Base-by-base conservation (phyloP, 2,329 filamentous ascomycete species). In the Neonectria coccinea region DNA sequence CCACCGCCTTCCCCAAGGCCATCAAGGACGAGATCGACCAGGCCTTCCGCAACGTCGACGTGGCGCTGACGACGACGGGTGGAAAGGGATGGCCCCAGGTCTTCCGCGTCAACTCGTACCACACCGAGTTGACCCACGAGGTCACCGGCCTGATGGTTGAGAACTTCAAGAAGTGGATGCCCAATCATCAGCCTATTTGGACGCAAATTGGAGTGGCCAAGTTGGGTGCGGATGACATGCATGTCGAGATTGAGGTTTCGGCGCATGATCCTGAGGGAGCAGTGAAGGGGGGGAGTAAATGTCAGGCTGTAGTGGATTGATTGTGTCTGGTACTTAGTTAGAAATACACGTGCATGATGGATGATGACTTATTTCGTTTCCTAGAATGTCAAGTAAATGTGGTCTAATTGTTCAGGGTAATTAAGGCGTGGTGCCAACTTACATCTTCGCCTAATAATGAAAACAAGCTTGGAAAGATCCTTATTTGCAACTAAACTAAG, bases 31-130 rank as follows among this genome's bases (percentile, higher is more conserved):
- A 85, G 57, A 82, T 86, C 52, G 81, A 83, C 56, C 77, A 81
- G 64, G 83, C 86, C 0, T 89, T 89, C 68, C 70, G 72, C 0
- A 89, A 89, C 60, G 83, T 89, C 4, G 84, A 89, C 2, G 70
- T 78, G 1, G 76, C 73, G 7, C 74, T 89, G 1, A 81, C 79
- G 53, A 64, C 79, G 2, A 85, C 84, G 0, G 87, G 87, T 1
- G 85, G 84, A 0, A 81, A 85, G 56, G 85, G 84, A 7, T 86
- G 83, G 83, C 70, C 73, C 33, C 83, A 88, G 67, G 86, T 88
- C 1, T 85, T 77, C 65, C 75, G 77, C 0, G 75, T 85, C 14
- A 80, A 78, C 25, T 80, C 79, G 1, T 86, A 85, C 67, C 80
- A 82, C 65, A 72, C 78, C 0, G 73, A 72, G 1, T 74, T 83